phyloP scores from a whole-genome alignment of 331 rosid species.

The Acacia pycnantha region DNA sequence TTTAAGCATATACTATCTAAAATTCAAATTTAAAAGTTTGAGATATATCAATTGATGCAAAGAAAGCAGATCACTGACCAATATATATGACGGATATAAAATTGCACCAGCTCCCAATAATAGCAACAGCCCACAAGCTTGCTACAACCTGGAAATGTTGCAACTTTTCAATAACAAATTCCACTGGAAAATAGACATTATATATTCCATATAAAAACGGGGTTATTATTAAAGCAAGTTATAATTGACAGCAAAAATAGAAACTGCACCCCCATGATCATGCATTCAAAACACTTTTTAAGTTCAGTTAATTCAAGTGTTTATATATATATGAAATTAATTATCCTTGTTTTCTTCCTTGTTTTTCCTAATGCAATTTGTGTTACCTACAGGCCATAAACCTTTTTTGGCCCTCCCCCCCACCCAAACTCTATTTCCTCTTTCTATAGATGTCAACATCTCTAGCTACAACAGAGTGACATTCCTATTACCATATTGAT shows the following conservation, averaged over 20 bases:
- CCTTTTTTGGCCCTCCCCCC: not conserved
- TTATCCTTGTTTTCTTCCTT: constrained; percentile 19
- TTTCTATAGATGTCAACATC: not conserved
- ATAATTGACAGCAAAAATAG: not conserved
- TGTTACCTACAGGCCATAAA: not conserved
- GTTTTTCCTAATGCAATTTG: constrained; percentile 7
- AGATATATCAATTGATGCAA: constrained; percentile 7
- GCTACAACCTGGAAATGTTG: constrained; percentile 47
- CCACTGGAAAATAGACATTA: not conserved
- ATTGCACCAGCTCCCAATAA: constrained; percentile 88
- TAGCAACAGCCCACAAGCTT: constrained; percentile 73
- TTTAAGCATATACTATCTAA: not conserved
- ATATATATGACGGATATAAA: constrained; percentile 68
- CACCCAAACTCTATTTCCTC: not conserved
- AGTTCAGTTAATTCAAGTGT: not conserved
- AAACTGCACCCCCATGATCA: not conserved
- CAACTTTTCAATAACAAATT: constrained; percentile 18
- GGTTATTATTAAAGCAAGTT: not conserved
- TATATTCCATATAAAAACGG: not conserved
- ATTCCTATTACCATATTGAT: not conserved
- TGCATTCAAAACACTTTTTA: not conserved
- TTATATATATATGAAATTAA: not conserved
- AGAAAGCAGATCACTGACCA: constrained; percentile 54
- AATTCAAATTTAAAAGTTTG: not conserved
- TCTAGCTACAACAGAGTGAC: not conserved